Evolutionary conservation across 331 rosid species (phyloP), one percentile per base, ranked within the genome.

Genomic region (Rhamnella rubrinervis): DNA sequence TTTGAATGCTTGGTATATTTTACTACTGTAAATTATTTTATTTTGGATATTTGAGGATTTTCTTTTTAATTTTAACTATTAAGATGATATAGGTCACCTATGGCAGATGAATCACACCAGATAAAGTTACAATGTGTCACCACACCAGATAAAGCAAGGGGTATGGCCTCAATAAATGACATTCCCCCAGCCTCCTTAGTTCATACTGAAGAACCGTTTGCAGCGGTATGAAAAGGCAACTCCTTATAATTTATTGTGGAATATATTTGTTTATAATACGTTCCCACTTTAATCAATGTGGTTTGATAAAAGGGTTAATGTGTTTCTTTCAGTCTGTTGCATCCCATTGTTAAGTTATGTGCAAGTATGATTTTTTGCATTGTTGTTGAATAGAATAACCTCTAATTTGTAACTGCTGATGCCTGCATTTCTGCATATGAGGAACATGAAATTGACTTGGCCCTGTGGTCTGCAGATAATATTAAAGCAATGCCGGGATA

Each of bases 181-280:
- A 79, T 89, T 82, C 82, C 75, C 60, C 84, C 83, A 62, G 84
- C 87, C 40, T 87, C 93, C 77, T 83, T 86, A 82, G 84, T 89
- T 63, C 93, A 92, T 75, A 59, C 65, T 3, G 98, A 92, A 88
- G 89, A 86, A 71, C 96, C 96, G 60, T 87, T 83, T 77, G 96
- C 92, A 17, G 62, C 69, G 90, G 96, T 92, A 79, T 68, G 83
- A 55, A 73, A 38, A 21, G 19, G 4, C 15, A 55, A 31, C 52
- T 66, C 52, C 57, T 41, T 53, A 12, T 38, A 49, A n/a, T 64
- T 26, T 67, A 40, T 79, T 50, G 51, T 59, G 21, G 25, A 23
- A 19, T 64, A 25, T 50, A 44, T 56, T 63, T 37, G 13, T 68
- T 40, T 57, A 21, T 53, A 53, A 53, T n/a, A 53, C 4, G 17